Evolutionary conservation across 2,329 filamentous ascomycete species (phyloP), one percentile per base, ranked within the genome.

Genomic region (Xylaria sp.): DNA sequence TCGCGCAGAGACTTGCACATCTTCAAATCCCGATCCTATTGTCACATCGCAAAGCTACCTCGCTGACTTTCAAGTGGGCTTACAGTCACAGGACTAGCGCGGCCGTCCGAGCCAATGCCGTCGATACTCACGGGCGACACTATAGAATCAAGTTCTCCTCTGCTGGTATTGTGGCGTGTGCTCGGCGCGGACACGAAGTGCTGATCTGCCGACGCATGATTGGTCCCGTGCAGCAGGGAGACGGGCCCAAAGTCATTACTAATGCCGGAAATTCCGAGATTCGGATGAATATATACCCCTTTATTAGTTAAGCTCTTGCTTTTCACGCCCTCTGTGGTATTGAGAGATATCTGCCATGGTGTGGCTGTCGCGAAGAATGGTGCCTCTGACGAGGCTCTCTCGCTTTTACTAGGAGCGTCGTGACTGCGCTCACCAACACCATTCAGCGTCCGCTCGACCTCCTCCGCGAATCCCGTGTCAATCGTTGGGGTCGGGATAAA

Each of bases 401-500:
- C 50, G 12, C 16, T 50, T 10, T 16, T 37, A 18, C 10, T 21
- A 5, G 42, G 25, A 12, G 21, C 5, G 51, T 35, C 35, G 9
- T 35, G 5, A 6, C 9, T 12, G 23, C 27, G 37, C 35, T n/a
- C 48, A 5, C 25, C 40, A 29, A 60, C 10, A n/a, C 21, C 23
- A 35, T 50, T 63, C 44, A 58, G 35, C 10, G 44, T 55, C n/a
- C 42, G 42, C 27, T 57, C 42, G 1, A 66, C 66, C 10, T 71
- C 71, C 13, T 63, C 65, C 13, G 64, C 66, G 40, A 77, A 74
- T 29, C 70, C 72, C 32, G 64, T 69, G 16, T 76, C 73, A 48
- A 78, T 74, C 4, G 74, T 72, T 47, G 76, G 73, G n/a, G 75
- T 69, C 6, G 76, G 75, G 25, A 75, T 69, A 55, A 66, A 69